phyloP scores from a whole-genome alignment of 2,329 filamentous ascomycete species.

The Diaporthe ampelina region DNA sequence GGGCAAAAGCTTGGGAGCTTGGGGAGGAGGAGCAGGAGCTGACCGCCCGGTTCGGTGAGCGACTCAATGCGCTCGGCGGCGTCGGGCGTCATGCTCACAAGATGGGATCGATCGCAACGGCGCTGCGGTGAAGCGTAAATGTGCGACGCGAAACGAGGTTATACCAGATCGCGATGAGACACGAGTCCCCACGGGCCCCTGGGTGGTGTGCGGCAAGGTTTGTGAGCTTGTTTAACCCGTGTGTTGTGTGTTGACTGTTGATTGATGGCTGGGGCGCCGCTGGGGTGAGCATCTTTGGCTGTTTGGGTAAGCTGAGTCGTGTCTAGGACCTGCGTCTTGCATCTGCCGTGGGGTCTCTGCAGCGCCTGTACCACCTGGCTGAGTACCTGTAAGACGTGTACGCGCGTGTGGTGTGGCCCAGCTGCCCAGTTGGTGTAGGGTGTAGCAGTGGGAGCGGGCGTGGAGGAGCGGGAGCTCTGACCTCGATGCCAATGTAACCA shows the following conservation, averaged over 20 bases:
- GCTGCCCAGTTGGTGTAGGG: not conserved
- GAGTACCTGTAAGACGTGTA: not conserved
- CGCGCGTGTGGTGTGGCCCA: not conserved
- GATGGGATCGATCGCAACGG: conserved; percentile 24
- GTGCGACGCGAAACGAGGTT: conserved; percentile 34
- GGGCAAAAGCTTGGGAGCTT: not conserved
- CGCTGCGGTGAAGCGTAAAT: conserved; percentile 27
- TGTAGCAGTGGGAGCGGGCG: not conserved
- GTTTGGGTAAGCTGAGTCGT: conserved; percentile 20
- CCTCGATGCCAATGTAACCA: conserved; percentile 26
- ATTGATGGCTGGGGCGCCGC: not conserved
- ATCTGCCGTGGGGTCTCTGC: conserved; percentile 12
- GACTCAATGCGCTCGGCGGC: conserved; percentile 17
- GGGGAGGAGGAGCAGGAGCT: conserved; percentile 14
- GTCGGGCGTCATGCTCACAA: conserved; percentile 11
- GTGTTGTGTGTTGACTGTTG: not conserved
- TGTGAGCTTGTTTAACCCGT: conserved; percentile 11
- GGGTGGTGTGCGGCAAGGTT: conserved; percentile 15
- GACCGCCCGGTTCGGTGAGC: conserved; percentile 18
- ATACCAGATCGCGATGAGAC: conserved; percentile 38
- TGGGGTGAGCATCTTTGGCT: conserved; percentile 8
- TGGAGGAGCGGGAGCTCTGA: conserved; percentile 24
- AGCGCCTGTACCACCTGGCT: conserved; percentile 9
- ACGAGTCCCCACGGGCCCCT: not conserved
- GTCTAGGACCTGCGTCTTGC: conserved; percentile 26